Conservation (phyloP, 805 yeast species). For the Dipodascus geniculatus region DNA sequence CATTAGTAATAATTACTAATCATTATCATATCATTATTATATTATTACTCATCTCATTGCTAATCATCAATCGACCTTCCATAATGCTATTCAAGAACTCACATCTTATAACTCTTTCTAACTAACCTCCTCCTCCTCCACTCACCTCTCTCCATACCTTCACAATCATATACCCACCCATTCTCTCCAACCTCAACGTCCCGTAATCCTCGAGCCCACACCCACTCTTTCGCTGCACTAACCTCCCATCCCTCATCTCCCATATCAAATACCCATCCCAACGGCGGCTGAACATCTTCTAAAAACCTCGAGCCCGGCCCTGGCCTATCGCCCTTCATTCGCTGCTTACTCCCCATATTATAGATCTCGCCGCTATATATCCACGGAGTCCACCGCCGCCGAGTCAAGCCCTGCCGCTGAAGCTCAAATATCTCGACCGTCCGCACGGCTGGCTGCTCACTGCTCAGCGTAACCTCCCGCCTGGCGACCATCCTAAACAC, state of each 20-base stretch:
- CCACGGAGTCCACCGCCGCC: slow-evolving; percentile 50
- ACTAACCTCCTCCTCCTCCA: slow-evolving; percentile 32
- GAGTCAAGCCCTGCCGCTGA: slow-evolving; percentile 50
- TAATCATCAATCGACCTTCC: too few species aligned
- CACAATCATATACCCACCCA: slow-evolving; percentile 30
- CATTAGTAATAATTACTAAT: too few species aligned
- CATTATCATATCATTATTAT: too few species aligned
- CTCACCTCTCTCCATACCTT: slow-evolving; percentile 21
- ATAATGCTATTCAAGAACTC: too few species aligned
- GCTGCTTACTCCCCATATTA: slow-evolving; percentile 34
- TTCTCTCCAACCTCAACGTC: slow-evolving; percentile 19
- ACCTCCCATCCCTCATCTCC: slow-evolving; percentile 48
- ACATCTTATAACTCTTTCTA: slow-evolving; percentile 18
- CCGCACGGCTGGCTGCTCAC: slow-evolving; percentile 50
- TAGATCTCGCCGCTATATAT: slow-evolving; percentile 46
- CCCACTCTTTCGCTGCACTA: slow-evolving; percentile 47
- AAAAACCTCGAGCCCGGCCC: slow-evolving; percentile 43
- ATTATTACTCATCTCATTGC: too few species aligned
- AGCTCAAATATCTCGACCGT: slow-evolving; percentile 72
- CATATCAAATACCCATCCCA: slow-evolving; percentile 58
- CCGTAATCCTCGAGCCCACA: slow-evolving; percentile 32
- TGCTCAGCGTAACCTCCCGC: slow-evolving; percentile 42
- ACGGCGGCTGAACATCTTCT: slow-evolving; percentile 51
- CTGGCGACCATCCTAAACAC: slow-evolving; percentile 29
- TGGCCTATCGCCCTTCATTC: slow-evolving; percentile 46